A percentile compares a stretch with the other conserved stretches of the same genome.
Conservation (phyloP, 352 stramenopile species). For the Halophytophthora batemanensis region DNA sequence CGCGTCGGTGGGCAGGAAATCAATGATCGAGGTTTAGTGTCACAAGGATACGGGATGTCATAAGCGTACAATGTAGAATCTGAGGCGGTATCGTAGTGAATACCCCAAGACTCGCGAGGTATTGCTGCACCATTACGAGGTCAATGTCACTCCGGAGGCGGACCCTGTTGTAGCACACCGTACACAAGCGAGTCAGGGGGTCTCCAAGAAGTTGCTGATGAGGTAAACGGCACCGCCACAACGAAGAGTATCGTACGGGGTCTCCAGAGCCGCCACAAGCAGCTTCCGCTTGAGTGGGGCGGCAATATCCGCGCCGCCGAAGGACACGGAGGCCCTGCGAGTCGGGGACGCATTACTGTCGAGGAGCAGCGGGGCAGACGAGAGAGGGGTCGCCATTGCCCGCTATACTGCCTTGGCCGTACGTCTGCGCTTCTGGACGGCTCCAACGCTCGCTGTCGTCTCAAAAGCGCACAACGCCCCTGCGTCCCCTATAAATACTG, state of each 20-base stretch:
- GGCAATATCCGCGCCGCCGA: conserved; percentile 11
- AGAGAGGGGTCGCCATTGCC: too few relatives aligned
- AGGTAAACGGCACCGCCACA: not conserved
- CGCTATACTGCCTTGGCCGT: too few relatives aligned
- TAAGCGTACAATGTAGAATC: conserved; percentile 50
- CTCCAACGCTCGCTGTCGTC: too few relatives aligned
- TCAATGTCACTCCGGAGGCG: conserved; percentile 61
- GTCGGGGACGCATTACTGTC: not conserved
- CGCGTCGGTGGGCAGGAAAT: not conserved
- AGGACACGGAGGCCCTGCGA: not conserved
- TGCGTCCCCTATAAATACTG: too few relatives aligned
- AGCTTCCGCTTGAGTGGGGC: conserved; percentile 32
- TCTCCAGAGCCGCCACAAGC: conserved; percentile 43
- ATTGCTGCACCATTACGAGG: conserved; percentile 48
- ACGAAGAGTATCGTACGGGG: conserved; percentile 26
- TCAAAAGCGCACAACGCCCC: too few relatives aligned
- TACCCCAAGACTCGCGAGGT: conserved; percentile 37
- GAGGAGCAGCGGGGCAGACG: too few relatives aligned
- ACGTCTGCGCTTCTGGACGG: too few relatives aligned
- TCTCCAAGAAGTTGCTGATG: not conserved
- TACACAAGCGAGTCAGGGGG: not conserved
- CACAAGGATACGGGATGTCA: not conserved
- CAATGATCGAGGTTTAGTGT: not conserved
- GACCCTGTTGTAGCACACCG: conserved; percentile 18
- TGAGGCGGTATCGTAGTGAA: conserved; percentile 34